Evolutionary conservation across 73 alveolate species (phyloP).

Genomic region (Paramecium octaurelia): DNA sequence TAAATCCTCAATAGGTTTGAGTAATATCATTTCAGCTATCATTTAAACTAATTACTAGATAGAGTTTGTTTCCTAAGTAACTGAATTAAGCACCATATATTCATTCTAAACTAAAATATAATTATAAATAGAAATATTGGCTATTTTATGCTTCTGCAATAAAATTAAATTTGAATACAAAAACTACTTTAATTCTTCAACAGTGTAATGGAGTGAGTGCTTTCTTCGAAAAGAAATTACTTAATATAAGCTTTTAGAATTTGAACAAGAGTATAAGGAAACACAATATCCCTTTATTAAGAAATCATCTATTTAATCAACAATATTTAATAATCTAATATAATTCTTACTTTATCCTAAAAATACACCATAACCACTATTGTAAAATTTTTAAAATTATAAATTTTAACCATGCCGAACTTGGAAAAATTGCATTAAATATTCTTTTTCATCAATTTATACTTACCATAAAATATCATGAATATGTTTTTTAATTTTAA

Average conservation of each 20-base stretch:
- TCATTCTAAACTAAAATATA: not conserved
- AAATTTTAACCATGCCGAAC: not conserved
- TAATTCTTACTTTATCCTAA: not conserved
- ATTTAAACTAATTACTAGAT: not conserved
- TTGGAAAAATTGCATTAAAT: not conserved
- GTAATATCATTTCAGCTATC: not conserved
- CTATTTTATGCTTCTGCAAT: not conserved
- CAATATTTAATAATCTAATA: not conserved
- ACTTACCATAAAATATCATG: not conserved
- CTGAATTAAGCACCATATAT: not conserved
- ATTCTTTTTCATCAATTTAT: not conserved
- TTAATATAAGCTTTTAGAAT: not conserved
- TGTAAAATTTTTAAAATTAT: not conserved
- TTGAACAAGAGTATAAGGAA: not conserved
- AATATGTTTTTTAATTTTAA: not conserved
- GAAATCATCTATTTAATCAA: conserved; percentile 15
- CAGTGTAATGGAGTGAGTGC: not conserved
- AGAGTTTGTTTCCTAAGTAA: not conserved
- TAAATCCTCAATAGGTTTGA: not conserved
- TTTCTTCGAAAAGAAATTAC: not conserved
- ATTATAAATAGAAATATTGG: not conserved
- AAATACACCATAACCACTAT: not conserved
- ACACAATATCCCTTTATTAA: not conserved
- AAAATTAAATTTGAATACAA: not conserved
- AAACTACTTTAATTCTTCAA: not conserved